phyloP scores from a whole-genome alignment of 2,329 filamentous ascomycete species.

The Trichoderma brevicompactum region DNA sequence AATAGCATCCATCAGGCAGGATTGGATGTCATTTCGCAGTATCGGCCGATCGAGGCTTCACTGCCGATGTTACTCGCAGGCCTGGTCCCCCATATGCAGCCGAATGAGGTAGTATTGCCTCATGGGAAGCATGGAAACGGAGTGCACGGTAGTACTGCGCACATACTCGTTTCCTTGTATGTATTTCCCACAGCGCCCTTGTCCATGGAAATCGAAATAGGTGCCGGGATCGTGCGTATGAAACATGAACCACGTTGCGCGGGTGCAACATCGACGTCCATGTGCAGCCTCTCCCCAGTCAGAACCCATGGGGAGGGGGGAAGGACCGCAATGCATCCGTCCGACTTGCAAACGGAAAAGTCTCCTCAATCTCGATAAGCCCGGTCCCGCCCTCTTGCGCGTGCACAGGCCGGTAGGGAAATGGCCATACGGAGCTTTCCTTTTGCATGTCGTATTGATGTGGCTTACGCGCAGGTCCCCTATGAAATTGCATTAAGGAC shows the following conservation, averaged over 20 bases:
- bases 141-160: neutral
- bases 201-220: slow-evolving; percentile 12
- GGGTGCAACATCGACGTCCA: slow-evolving; percentile 1
- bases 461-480: neutral
- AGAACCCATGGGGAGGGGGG: neutral
- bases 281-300: neutral
- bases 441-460: neutral
- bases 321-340: slow-evolving; percentile 1
- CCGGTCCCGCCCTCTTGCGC: slow-evolving; percentile 8
- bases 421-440: neutral
- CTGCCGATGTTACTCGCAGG: neutral
- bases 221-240: slow-evolving; percentile 15
- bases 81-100: slow-evolving; percentile 6
- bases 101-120: neutral
- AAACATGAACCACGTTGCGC: slow-evolving; percentile 21
- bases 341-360: neutral
- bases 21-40: neutral
- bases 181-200: neutral
- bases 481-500: neutral
- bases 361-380: slow-evolving; percentile 14
- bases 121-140: neutral
- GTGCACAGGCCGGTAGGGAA: neutral
- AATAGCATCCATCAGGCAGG: neutral
- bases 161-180: neutral
- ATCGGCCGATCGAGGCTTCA: slow-evolving; percentile 20